These are phyloP conservation scores for Pythium rhizo-oryzae DNA, from an alignment of 352 stramenopile species.

Conservation along the genomic window DNA sequence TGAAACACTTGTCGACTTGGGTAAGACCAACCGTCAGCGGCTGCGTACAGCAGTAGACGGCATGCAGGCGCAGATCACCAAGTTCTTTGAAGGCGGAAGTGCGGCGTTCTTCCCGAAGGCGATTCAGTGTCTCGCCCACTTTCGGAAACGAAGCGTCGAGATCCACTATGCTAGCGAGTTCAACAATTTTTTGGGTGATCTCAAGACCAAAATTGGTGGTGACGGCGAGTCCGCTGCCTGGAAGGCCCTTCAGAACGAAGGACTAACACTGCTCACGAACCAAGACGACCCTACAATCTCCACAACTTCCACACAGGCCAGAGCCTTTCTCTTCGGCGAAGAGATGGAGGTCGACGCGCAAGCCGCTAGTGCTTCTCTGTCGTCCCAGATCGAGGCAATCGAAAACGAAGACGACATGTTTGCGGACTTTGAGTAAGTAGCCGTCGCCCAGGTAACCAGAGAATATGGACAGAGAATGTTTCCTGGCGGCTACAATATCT, in stretches of 20 bases:
- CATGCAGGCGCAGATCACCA: slow-evolving; percentile 72
- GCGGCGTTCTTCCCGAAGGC: slow-evolving; percentile 66
- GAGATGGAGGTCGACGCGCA: slow-evolving; percentile 45
- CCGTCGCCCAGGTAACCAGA: too few relatives aligned
- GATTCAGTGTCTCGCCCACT: slow-evolving; percentile 69
- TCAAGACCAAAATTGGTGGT: slow-evolving; percentile 48
- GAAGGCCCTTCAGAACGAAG: slow-evolving; percentile 54
- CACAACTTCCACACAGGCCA: slow-evolving; percentile 49
- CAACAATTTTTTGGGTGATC: slow-evolving; percentile 64
- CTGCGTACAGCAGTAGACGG: slow-evolving; percentile 58
- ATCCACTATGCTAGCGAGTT: slow-evolving; percentile 79
- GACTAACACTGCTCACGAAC: slow-evolving; percentile 58
- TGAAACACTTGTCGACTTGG: slow-evolving; percentile 62
- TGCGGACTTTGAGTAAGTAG: slow-evolving; percentile 67
- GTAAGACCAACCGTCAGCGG: slow-evolving; percentile 43
- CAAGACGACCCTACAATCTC: slow-evolving; percentile 61
- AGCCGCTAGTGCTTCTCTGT: slow-evolving; percentile 49
- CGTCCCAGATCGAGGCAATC: slow-evolving; percentile 60
- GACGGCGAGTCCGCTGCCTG: slow-evolving; percentile 47
- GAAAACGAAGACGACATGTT: slow-evolving; percentile 84
- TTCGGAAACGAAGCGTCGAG: slow-evolving; percentile 67
- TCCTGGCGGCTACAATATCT: too few relatives aligned
- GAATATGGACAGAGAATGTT: too few relatives aligned
- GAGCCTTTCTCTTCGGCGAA: slow-evolving; percentile 66
- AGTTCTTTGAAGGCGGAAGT: slow-evolving; percentile 52